phyloP scores from a whole-genome alignment of 2,329 filamentous ascomycete genomes.

The Beauveria brongniartii region DNA sequence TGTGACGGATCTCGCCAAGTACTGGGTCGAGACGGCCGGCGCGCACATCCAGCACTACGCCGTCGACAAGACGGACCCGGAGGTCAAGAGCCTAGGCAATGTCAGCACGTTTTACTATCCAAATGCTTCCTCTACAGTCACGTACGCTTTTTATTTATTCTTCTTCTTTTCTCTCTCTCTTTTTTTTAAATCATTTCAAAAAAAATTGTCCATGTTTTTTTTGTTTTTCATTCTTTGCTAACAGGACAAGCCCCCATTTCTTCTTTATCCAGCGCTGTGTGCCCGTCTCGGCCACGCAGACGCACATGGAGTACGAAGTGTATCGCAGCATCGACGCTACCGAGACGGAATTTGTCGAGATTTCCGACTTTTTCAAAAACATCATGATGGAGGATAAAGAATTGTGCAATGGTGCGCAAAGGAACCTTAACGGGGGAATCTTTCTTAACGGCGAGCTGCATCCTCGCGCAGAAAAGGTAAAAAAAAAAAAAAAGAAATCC shows the following conservation, averaged over 20 bases:
- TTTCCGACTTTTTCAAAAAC: constrained; percentile 42
- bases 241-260: constrained; percentile 31
- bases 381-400: constrained; percentile 44
- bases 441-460: constrained; percentile 45
- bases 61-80: constrained; percentile 23
- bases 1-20: constrained; percentile 47
- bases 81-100: constrained; percentile 26
- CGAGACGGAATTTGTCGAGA: constrained; percentile 37
- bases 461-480: constrained; percentile 37
- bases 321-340: constrained; percentile 39
- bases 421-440: constrained; percentile 41
- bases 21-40: constrained; percentile 40
- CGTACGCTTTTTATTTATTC: constrained; percentile 23
- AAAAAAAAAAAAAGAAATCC: not conserved
- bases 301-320: constrained; percentile 41
- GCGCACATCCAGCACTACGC: constrained; percentile 33
- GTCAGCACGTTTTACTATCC: constrained; percentile 33
- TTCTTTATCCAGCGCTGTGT: constrained; percentile 45
- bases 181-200: too few relatives aligned
- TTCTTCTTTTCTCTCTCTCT: too few relatives aligned
- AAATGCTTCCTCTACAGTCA: constrained; percentile 29
- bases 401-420: constrained; percentile 39
- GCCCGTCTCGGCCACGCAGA: constrained; percentile 33
- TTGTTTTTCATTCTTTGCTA: not conserved
- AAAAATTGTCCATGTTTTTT: not conserved